Evolutionary conservation across 2,329 filamentous ascomycete genomes (phyloP).

Genomic region (Calonectria crousiana): DNA sequence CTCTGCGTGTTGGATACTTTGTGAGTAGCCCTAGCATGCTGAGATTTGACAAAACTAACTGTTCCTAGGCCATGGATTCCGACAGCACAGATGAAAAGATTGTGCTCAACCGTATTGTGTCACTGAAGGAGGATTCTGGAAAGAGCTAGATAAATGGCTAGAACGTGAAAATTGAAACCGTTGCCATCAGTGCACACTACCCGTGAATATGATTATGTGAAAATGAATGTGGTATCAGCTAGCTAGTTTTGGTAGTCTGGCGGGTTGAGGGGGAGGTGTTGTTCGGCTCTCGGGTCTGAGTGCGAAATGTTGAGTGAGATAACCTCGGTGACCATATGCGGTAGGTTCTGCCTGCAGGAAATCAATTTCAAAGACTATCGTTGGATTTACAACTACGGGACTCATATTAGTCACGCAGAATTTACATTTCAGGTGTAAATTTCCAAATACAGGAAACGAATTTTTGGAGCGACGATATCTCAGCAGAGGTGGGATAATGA

Average conservation of each 20-base stretch:
- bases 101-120: slow-evolving; percentile 92
- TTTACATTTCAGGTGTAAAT: not conserved
- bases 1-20: slow-evolving; percentile 89
- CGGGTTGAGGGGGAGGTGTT: not conserved
- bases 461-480: not conserved
- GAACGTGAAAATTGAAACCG: not conserved
- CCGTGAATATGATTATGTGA: not conserved
- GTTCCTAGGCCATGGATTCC: slow-evolving; percentile 74
- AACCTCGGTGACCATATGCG: not conserved
- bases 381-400: not conserved
- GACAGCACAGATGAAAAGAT: slow-evolving; percentile 85
- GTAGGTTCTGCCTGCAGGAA: not conserved
- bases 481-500: not conserved
- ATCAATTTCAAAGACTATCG: not conserved
- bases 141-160: slow-evolving; percentile 58
- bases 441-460: not conserved
- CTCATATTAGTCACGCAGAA: not conserved
- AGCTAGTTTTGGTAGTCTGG: not conserved
- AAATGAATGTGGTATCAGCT: not conserved
- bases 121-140: slow-evolving; percentile 87
- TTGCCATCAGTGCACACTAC: not conserved
- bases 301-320: not conserved
- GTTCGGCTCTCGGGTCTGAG: not conserved
- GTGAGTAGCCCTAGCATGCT: slow-evolving; percentile 52
- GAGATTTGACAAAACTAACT: slow-evolving; percentile 28